Base-by-base conservation (phyloP, 1,284 basidiomycete genomes). In the Apiotrichum veenhuisii region DNA sequence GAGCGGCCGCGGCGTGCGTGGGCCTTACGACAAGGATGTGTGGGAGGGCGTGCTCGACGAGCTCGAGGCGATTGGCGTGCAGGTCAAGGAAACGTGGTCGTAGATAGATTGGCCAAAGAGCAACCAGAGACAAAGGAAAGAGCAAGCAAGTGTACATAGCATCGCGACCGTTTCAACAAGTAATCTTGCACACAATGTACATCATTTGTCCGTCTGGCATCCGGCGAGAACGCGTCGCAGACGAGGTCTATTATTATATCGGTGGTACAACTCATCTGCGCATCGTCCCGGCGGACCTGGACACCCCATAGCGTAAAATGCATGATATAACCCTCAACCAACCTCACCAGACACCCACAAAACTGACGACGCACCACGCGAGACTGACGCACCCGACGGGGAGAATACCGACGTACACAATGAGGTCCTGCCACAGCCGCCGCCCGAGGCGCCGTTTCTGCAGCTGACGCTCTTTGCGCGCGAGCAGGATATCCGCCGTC, bases 11-110 rank as follows among this genome's bases (percentile, higher is more conserved):
- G 89, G 88, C 12, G 90, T 91, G 8, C 78, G 74, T 26, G 86
- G 86, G 1, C 89, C 89, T 0, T 82, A 84, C 64, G 79, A 80
- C 55, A 67, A 70, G 57, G 81, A 79, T 23, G 77, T 92, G 20
- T 90, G 85, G 75, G 72, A 67, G 34, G 80, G 82, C 0, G 83
- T 91, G 18, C 74, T 92, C 74, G 70, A 76, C 15, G 81, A 82
- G 17, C 71, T 92, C 69, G 81, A 84, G 62, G 78, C 79, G 44
- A 80, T 77, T 20, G 89, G 88, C 2, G 69, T 92, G 41, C 81
- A 81, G 17, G 86, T 92, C 80, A 80, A 78, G 67, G 89, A 91
- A 77, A 77, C 61, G 26, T 75, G 73, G 73, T 50, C 41, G 20
- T 53, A 56, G 38, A 7, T 12, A 12, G 7, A 12, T 30, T 30